Conservation (phyloP, 495 filamentous ascomycete species). For the Podospora conica region DNA sequence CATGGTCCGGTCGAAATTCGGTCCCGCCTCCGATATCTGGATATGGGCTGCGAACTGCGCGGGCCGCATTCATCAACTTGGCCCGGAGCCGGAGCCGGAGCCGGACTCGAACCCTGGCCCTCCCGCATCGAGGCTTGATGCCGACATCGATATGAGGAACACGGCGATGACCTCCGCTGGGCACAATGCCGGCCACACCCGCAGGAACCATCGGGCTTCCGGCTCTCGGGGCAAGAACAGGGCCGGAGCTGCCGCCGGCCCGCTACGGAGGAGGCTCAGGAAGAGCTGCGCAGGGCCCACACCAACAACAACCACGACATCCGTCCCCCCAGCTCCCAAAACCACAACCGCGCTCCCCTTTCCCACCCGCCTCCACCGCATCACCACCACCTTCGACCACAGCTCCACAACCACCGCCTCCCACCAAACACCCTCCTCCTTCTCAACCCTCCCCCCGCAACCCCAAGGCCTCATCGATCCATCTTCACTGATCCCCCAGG, state of each 20-base stretch:
- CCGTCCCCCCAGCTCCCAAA: not conserved
- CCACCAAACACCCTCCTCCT: no score
- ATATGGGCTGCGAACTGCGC: not conserved
- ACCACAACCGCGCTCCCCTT: not conserved
- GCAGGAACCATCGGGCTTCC: not conserved
- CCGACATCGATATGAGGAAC: not conserved
- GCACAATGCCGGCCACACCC: no score
- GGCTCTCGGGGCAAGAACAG: not conserved
- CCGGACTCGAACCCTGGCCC: not conserved
- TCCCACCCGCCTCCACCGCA: not conserved
- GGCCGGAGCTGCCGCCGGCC: not conserved
- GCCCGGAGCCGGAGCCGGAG: not conserved
- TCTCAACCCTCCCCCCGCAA: no score
- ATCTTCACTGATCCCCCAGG: no score
- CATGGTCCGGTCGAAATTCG: not conserved
- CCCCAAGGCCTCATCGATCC: no score
- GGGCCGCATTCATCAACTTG: not conserved
- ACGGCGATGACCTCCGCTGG: not conserved
- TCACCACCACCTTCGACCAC: not conserved
- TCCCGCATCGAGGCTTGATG: not conserved
- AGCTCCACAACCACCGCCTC: no score
- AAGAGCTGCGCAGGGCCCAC: not conserved
- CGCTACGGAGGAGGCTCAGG: not conserved
- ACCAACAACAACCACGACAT: no score
- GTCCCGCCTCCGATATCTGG: not conserved